Evolutionary conservation across 768 basidiomycete species (phyloP).

Genomic region (Kwoniella pini): DNA sequence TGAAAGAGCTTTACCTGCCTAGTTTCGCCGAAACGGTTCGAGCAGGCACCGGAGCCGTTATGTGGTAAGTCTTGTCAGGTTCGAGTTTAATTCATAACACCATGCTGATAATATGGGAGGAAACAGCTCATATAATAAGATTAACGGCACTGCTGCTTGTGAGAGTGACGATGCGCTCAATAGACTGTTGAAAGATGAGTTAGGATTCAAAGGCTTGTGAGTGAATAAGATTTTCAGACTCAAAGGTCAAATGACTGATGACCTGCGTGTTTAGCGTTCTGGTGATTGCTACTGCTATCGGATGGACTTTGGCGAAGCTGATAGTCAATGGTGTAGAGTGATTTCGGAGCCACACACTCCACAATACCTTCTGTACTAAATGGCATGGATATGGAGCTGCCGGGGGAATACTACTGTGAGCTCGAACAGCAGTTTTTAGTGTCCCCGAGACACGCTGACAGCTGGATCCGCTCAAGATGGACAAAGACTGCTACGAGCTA

Average conservation of each 20-base stretch:
- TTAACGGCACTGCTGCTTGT: conserved; percentile 54
- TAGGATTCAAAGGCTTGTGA: conserved; percentile 53
- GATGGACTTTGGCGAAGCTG: neutral
- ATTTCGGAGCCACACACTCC: conserved; percentile 48
- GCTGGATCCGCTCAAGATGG: conserved; percentile 24
- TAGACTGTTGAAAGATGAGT: conserved; percentile 51
- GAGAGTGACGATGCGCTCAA: conserved; percentile 50
- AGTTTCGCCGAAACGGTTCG: conserved; percentile 55
- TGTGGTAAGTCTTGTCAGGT: conserved; percentile 41
- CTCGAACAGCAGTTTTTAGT: neutral
- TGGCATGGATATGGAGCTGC: conserved; percentile 52
- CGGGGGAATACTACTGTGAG: conserved; percentile 37
- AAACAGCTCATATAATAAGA: conserved; percentile 48
- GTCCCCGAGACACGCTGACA: neutral
- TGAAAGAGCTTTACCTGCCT: conserved; percentile 55
- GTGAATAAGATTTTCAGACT: no score
- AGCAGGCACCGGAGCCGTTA: conserved; percentile 52
- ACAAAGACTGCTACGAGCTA: conserved; percentile 29
- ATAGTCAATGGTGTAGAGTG: conserved; percentile 28
- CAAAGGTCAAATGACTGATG: no score
- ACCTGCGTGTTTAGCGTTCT: conserved; percentile 22
- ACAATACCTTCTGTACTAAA: conserved; percentile 32
- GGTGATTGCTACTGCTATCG: conserved; percentile 1
- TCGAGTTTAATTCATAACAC: neutral
- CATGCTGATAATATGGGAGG: neutral